phyloP scores from a whole-genome alignment of 2,329 filamentous ascomycete species.

The Diaporthe capsici region DNA sequence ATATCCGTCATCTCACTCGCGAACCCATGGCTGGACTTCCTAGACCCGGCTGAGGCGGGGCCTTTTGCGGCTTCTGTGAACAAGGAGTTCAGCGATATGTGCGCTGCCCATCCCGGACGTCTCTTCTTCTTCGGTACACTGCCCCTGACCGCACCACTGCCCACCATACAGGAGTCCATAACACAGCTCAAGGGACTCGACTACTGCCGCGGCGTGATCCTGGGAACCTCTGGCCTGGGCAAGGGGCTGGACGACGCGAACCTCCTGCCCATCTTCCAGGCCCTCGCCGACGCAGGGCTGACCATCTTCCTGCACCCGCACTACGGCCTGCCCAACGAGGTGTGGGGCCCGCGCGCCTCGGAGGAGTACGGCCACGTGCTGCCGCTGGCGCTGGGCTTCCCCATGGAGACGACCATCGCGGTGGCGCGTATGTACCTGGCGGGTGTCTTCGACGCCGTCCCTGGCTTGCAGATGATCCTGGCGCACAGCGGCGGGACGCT shows the following conservation, averaged over 20 bases:
- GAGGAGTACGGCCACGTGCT: conserved; percentile 88
- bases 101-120: conserved; percentile 73
- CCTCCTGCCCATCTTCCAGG: conserved; percentile 79
- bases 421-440: conserved; percentile 89
- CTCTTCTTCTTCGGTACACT: conserved; percentile 88
- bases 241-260: conserved; percentile 83
- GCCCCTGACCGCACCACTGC: conserved; percentile 77
- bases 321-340: conserved; percentile 85
- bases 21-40: conserved; percentile 95
- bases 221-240: conserved; percentile 87
- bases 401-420: conserved; percentile 93
- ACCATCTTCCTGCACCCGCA: conserved; percentile 91
- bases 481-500: conserved; percentile 92
- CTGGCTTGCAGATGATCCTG: conserved; percentile 78
- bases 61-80: conserved; percentile 79
- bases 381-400: conserved; percentile 87
- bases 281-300: conserved; percentile 74
- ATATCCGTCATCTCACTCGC: conserved; percentile 89
- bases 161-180: conserved; percentile 76
- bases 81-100: conserved; percentile 81
- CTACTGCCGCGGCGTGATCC: conserved; percentile 86
- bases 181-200: conserved; percentile 71
- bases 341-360: conserved; percentile 80
- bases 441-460: conserved; percentile 85
- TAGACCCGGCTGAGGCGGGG: conserved; percentile 72